Base-by-base conservation (phyloP, 331 rosid genomes). In the Cydonia oblonga region DNA sequence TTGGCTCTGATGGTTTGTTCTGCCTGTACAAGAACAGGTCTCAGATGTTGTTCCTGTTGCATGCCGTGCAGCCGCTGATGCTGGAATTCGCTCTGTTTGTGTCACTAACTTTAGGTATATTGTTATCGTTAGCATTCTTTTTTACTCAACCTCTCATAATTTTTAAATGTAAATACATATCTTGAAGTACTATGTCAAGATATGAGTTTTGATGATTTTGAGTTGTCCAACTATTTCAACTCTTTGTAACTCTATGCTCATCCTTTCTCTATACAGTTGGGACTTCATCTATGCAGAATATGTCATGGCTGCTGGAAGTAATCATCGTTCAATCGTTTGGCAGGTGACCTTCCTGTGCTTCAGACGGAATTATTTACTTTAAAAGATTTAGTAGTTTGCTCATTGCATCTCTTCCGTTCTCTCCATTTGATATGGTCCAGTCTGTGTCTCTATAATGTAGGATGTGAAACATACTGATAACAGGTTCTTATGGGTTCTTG, bases 41-140 rank as follows among this genome's bases (percentile, higher is more conserved):
- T 91, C 97, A 0, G 99, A 95, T 86, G 97, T 95, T 79, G 99
- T 91, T 72, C 99, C 99, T 4, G 96, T 95, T 66, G 97, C 96
- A 12, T 95, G 97, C 67, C 96, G 90, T 42, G 99, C 99, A 4
- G 99, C 97, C 28, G 97, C 97, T 24, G 91, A 91, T 82, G 97
- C 99, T 66, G 97, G 97, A 73, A 95, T 95, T 79, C 93, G 96
- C 25, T 88, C 99, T 66, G 93, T 95, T 71, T 95, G 99, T 77
- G 96, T 88, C 75, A 91, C 99, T 26, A 91, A 95, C 88, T 91
- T 95, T 76, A 95, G 97, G 99, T 91, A 80, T 68, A 29, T 65
- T 53, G 52, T 49, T n/a, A 24, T 53, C 26, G 2, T 18, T 22
- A 26, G 61, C 15, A 5, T 33, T 61, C 2, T 1, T 30, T 65